Evolutionary conservation across 805 yeast species (phyloP).

Genomic region (Suhomyces sp.): DNA sequence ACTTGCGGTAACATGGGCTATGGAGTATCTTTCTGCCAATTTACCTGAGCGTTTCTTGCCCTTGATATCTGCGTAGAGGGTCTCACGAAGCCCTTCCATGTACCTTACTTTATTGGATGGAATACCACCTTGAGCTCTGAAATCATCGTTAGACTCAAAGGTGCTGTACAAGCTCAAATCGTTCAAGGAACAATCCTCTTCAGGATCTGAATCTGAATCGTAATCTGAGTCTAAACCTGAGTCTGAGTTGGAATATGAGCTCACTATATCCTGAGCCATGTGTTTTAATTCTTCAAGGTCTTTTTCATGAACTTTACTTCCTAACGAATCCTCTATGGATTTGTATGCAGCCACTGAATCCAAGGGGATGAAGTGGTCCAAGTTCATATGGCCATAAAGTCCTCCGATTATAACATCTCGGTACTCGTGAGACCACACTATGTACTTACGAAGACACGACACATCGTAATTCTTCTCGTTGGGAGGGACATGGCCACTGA

Average conservation of each 20-base stretch:
- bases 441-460: constrained; percentile 69
- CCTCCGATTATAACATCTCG: constrained; percentile 83
- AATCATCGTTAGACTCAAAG: constrained; percentile 10
- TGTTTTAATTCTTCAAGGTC: not conserved
- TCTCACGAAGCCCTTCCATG: constrained; percentile 55
- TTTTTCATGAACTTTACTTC: constrained; percentile 5
- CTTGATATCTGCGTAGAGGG: constrained; percentile 49
- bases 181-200: constrained; percentile 14
- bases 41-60: constrained; percentile 42
- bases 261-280: not conserved
- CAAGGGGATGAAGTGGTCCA: constrained; percentile 79
- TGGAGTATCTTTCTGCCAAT: constrained; percentile 57
- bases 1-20: constrained; percentile 69
- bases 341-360: constrained; percentile 69
- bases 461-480: constrained; percentile 72
- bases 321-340: constrained; percentile 32
- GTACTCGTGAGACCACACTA: constrained; percentile 80
- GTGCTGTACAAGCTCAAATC: constrained; percentile 2
- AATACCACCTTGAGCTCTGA: constrained; percentile 53
- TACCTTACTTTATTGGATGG: constrained; percentile 67
- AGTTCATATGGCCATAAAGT: constrained; percentile 84
- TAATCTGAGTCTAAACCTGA: constrained; percentile 18
- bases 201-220: constrained; percentile 23
- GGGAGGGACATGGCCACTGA: constrained; percentile 88
- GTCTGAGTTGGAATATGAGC: not conserved